Percentiles rank a stretch among this genome's conserved stretches.
Evolutionary conservation across 75 land plant species (phyloP).

Genomic region (Pinus tabuliformis): DNA sequence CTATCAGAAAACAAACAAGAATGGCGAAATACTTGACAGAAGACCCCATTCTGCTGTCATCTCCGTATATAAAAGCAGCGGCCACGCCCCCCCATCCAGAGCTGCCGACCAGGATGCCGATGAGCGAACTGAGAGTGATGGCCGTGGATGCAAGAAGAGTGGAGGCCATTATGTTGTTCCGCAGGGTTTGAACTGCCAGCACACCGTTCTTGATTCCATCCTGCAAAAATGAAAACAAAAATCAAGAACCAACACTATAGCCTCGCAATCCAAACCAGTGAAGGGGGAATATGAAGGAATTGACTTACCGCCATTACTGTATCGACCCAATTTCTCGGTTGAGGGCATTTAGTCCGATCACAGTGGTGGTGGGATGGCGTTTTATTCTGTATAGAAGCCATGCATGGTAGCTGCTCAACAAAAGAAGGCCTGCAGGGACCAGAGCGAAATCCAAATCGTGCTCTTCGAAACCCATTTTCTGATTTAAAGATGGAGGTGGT

Average conservation of each 20-base stretch:
- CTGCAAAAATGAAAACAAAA: conserved; percentile 11
- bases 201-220: conserved; percentile 65
- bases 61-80: conserved; percentile 38
- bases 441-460: conserved; percentile 44
- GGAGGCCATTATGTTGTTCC: conserved; percentile 92
- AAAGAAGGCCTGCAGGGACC: conserved; percentile 54
- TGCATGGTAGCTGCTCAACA: conserved; percentile 54
- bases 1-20: conserved; percentile 61
- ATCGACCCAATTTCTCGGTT: conserved; percentile 69
- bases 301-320: conserved; percentile 74
- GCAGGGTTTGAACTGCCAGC: conserved; percentile 71
- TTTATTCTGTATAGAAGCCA: conserved; percentile 49
- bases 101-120: conserved; percentile 63
- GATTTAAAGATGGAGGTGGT: too few relatives aligned
- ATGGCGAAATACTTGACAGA: conserved; percentile 59
- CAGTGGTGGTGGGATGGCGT: conserved; percentile 49
- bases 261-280: background rate
- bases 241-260: background rate
- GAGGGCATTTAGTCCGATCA: conserved; percentile 76
- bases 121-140: conserved; percentile 73
- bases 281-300: background rate
- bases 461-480: conserved; percentile 4
- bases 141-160: conserved; percentile 73
- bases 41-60: conserved; percentile 16
- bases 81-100: conserved; percentile 6